Conservation (phyloP, 345 rosid genomes). For the Populus tremula region DNA sequence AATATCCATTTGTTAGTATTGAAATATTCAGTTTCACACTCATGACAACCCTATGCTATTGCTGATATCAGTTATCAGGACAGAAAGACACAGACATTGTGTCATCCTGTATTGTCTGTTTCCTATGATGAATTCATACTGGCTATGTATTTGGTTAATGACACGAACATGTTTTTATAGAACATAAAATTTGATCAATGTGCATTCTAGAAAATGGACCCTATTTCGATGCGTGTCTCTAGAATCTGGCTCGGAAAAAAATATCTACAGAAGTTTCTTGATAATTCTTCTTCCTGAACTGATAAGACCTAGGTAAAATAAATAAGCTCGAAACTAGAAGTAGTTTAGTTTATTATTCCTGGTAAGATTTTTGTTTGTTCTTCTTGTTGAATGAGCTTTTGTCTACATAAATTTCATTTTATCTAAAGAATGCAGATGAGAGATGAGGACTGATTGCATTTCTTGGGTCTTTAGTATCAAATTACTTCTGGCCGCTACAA, state of each 20-base stretch:
- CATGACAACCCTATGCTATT: no score
- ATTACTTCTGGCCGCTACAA: background rate
- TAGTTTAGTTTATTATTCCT: background rate
- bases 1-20: no score
- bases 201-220: background rate
- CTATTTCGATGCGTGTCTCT: background rate
- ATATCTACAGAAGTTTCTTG: background rate
- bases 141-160: background rate
- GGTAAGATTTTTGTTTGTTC: background rate
- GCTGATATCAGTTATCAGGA: no score
- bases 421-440: background rate
- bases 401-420: background rate
- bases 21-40: no score
- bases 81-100: no score
- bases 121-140: no score
- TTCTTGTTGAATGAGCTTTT: constrained; percentile 11
- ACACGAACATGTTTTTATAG: background rate
- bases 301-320: background rate
- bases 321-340: background rate
- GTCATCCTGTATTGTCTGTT: no score
- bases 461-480: background rate
- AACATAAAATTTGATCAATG: no score
- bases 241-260: background rate
- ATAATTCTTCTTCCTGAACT: background rate
- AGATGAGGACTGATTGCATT: no score